Base-by-base conservation (phyloP, 2,329 filamentous ascomycete genomes). In the Penicillium sp. region DNA sequence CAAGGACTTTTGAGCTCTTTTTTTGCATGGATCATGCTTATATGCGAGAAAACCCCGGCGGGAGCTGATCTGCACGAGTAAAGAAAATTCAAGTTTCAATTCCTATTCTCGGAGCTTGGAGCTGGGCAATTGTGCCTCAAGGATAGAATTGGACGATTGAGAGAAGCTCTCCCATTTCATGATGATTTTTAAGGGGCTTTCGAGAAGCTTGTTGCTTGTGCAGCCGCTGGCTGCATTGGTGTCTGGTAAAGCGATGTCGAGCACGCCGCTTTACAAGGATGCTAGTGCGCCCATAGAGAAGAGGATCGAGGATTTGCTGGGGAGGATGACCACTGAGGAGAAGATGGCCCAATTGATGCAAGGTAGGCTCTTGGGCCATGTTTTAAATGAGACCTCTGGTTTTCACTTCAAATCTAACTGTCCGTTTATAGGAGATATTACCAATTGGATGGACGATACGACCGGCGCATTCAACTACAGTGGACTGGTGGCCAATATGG, bases 301-400 rank as follows among this genome's bases (percentile, higher is more conserved):
- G 50, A 81, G 89, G 58, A 83, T 92, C 11, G 72, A 82, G 10
- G 88, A 92, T 69, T 80, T 92, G 5, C 75, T 92, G 52, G 83
- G 83, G 13, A 83, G 86, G 25, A 92, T 92, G 89, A 90, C 87
- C 0, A 82, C 90, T 54, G 81, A 88, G 67, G 89, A 92, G 58
- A 92, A 92, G 76, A 83, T 85, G 45, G 81, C 87, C 1, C 89
- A 92, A 70, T 77, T 88, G 63, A 80, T 88, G 27, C 86, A 88
- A 69, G 86, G 72, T 73, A 55, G 1, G 26, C 52, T 42, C 29
- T 29, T 19, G n/a, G 16, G 3, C 9, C 9, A 39, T 39, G 1
- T 19, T 37, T 37, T 14, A 1, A 16, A 27, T 31, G 23, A 37
- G 14, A 4, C 31, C n/a, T 25, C 19, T 27, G 29, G 29, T n/a